These are phyloP conservation scores for Coniella lustricola DNA, from an alignment of 2,329 filamentous ascomycete species.

Conservation along the genomic window DNA sequence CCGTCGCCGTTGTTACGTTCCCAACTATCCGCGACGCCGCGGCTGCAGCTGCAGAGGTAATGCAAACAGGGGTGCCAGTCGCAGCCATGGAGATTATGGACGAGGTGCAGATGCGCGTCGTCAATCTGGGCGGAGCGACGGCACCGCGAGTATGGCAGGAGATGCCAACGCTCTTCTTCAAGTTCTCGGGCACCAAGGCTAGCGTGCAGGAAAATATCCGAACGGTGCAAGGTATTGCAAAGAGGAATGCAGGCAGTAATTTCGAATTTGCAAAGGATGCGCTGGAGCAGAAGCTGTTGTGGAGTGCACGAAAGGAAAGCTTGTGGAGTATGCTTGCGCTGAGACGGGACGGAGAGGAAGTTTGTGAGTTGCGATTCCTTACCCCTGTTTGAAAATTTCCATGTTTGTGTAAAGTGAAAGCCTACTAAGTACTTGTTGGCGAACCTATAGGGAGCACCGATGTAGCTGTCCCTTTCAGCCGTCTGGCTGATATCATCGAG, in stretches of 20 bases:
- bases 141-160: conserved; percentile 66
- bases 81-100: conserved; percentile 81
- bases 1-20: conserved; percentile 74
- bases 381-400: conserved; percentile 37
- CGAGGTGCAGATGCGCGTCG: conserved; percentile 77
- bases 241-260: conserved; percentile 52
- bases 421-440: conserved; percentile 1
- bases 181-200: conserved; percentile 72
- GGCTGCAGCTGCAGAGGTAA: conserved; percentile 65
- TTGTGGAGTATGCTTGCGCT: conserved; percentile 78
- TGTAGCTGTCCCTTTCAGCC: conserved; percentile 73
- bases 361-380: conserved; percentile 47
- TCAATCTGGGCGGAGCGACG: conserved; percentile 68
- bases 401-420: background rate
- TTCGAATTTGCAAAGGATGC: conserved; percentile 73
- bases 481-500: conserved; percentile 69
- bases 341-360: conserved; percentile 57
- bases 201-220: conserved; percentile 73
- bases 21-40: conserved; percentile 71
- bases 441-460: conserved; percentile 65
- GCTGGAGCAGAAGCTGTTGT: conserved; percentile 66
- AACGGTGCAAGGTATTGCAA: conserved; percentile 61
- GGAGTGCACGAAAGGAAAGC: conserved; percentile 75
- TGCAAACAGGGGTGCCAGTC: conserved; percentile 66
- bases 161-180: conserved; percentile 73